Percentiles rank a stretch among this genome's conserved stretches.
These are phyloP conservation scores for Achlya hypogyna DNA, from an alignment of 352 stramenopile genomes.

Conservation along the genomic window DNA sequence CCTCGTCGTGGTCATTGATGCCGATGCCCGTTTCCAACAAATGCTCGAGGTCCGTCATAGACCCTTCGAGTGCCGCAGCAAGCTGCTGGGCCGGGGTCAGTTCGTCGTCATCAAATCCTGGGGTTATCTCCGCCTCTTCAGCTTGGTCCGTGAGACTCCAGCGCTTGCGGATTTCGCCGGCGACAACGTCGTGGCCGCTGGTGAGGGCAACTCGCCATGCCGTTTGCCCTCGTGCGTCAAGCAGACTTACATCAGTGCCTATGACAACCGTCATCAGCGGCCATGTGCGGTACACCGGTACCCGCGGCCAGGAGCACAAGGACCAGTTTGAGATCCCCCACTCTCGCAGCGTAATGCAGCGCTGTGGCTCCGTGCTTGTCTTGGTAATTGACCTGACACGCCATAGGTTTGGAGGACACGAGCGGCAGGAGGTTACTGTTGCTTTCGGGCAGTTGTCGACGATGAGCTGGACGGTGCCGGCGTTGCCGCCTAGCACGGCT, in stretches of 20 bases:
- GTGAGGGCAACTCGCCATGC: conserved; percentile 53
- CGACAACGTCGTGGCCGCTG: conserved; percentile 40
- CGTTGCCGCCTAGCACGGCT: conserved; percentile 35
- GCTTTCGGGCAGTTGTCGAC: conserved; percentile 13
- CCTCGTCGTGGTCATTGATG: conserved; percentile 8
- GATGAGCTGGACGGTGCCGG: conserved; percentile 36
- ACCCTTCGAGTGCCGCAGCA: not conserved
- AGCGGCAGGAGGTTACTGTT: conserved; percentile 21
- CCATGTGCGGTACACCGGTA: not conserved
- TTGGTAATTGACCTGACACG: conserved; percentile 32
- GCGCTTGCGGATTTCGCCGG: conserved; percentile 53
- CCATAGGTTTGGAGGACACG: conserved; percentile 29
- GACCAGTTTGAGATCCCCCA: conserved; percentile 35
- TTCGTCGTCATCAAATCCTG: not conserved
- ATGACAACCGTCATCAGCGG: not conserved
- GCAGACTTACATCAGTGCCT: conserved; percentile 34
- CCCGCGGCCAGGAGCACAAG: conserved; percentile 34
- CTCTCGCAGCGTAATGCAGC: conserved; percentile 40
- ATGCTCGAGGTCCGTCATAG: conserved; percentile 9
- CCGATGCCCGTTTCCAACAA: conserved; percentile 4
- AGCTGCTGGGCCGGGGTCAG: not conserved
- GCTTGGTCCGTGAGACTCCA: conserved; percentile 26
- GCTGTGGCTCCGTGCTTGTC: conserved; percentile 51
- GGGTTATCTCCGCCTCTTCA: not conserved
- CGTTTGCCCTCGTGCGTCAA: conserved; percentile 35